Evolutionary conservation across 1,284 basidiomycete genomes (phyloP).

Genomic region (Xerocomus cyaneibrunnescens): DNA sequence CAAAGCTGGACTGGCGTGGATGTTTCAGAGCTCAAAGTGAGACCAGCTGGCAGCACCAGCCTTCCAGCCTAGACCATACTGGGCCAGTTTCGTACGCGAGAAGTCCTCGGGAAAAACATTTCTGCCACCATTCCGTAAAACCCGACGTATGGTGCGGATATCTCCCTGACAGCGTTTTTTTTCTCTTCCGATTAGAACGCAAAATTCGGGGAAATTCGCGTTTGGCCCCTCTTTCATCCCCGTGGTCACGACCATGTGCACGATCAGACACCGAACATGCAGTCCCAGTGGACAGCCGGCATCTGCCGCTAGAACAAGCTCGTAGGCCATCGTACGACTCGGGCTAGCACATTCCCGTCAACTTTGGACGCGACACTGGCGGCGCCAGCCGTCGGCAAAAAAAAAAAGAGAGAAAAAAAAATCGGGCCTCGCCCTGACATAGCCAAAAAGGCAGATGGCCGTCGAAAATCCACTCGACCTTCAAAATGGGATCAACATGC

Average conservation of each 20-base stretch:
- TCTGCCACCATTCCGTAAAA: constrained; percentile 20
- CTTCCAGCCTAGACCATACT: constrained; percentile 17
- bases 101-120: constrained; percentile 6
- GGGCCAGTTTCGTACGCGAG: constrained; percentile 11
- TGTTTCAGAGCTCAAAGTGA: constrained; percentile 11
- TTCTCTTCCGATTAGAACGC: constrained; percentile 9
- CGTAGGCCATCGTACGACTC: neutral
- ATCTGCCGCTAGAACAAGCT: neutral
- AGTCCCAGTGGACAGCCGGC: constrained; percentile 6
- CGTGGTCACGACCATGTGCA: constrained; percentile 3
- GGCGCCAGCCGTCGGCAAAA: constrained; percentile 1
- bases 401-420: neutral
- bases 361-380: neutral
- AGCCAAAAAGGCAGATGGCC: neutral
- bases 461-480: neutral
- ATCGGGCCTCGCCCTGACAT: neutral
- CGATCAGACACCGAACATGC: neutral
- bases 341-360: neutral
- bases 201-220: neutral
- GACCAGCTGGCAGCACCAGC: neutral
- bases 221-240: constrained; percentile 2
- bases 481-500: constrained; percentile 14
- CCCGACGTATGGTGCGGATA: neutral
- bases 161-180: neutral
- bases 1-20: constrained; percentile 6